Base-by-base conservation (phyloP, 805 yeast genomes). In the Candida insectorum region DNA sequence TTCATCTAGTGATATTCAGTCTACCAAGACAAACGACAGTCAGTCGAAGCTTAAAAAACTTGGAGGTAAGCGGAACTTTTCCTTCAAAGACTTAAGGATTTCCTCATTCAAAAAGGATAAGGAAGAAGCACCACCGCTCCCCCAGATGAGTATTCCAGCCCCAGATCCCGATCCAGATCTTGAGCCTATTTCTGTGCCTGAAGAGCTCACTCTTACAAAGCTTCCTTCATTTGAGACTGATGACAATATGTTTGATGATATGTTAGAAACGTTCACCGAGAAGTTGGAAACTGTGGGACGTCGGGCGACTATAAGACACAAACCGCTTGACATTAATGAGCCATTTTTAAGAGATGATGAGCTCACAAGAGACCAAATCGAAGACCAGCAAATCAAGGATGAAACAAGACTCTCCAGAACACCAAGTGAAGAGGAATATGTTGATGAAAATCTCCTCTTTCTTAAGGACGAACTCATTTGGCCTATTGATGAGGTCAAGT, bases 291-390 rank as follows among this genome's bases (percentile, higher is more conserved):
- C 28, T 16, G 50, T 38, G 8, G 45, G 47, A 11, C 21, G 40
- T 22, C 40, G 33, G 26, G 34, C 31, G 7, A 36, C 28, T 2
- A 14, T 34, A 7, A 37, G 36, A 25, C 34, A 37, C 9, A 33
- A 31, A 13, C 28, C 38, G 7, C 30, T 41, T 22, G 33, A 36
- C 1, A 29, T 43, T 1, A 41, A 33, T 19, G 56, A 50, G 21
- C 52, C 53, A 22, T 62, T 66, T 38, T 52, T 65, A 29, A 56
- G 50, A 33, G 72, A 66, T 44, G 72, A 65, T 34, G 72, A 66
- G 36, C 53, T 66, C 37, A 59, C 70, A 1, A 47, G 44, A 21
- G 71, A 56, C 21, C 71, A 65, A 39, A 66, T 65, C 32, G 54
- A 50, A 22, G 69, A 65, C 39, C 69, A 59, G 36, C 60, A 62